phyloP scores from a whole-genome alignment of 1,139 yeast genomes.

The Debaryomyces sp. region DNA sequence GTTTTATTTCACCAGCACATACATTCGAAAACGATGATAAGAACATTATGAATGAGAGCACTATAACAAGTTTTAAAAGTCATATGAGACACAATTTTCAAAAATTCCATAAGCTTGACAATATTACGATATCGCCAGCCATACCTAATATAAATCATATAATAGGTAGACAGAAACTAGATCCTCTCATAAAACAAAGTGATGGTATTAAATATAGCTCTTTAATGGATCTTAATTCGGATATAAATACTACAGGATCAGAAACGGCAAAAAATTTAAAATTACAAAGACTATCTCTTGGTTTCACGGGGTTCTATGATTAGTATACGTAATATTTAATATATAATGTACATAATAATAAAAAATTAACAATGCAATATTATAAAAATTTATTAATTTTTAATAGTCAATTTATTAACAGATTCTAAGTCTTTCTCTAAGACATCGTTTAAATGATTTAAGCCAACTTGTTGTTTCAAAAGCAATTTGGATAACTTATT shows the following conservation, averaged over 20 bases:
- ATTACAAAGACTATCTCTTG: slow-evolving; percentile 7
- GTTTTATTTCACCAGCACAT: slow-evolving; percentile 10
- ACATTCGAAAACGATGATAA: slow-evolving; percentile 5
- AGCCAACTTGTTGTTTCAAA: slow-evolving; percentile 88
- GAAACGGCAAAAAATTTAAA: background rate
- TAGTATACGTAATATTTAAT: slow-evolving; percentile 2
- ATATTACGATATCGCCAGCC: slow-evolving; percentile 16
- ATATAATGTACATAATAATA: slow-evolving; percentile 8
- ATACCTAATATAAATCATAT: slow-evolving; percentile 14
- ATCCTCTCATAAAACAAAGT: background rate
- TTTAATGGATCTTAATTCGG: slow-evolving; percentile 2
- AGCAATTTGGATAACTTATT: slow-evolving; percentile 69
- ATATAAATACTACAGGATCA: background rate
- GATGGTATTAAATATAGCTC: background rate
- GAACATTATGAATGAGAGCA: slow-evolving; percentile 8
- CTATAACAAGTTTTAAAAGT: slow-evolving; percentile 20
- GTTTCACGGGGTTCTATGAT: slow-evolving; percentile 10
- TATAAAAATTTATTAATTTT: slow-evolving; percentile 1
- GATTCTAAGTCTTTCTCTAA: slow-evolving; percentile 68
- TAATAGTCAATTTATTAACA: slow-evolving; percentile 29
- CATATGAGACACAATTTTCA: slow-evolving; percentile 41
- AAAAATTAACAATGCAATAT: background rate
- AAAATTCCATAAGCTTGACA: slow-evolving; percentile 38
- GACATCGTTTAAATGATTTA: slow-evolving; percentile 76
- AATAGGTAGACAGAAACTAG: slow-evolving; percentile 9